Evolutionary conservation across 2,329 filamentous ascomycete species (phyloP), one percentile per base, ranked within the genome.

Genomic region (Cadophora sp.): DNA sequence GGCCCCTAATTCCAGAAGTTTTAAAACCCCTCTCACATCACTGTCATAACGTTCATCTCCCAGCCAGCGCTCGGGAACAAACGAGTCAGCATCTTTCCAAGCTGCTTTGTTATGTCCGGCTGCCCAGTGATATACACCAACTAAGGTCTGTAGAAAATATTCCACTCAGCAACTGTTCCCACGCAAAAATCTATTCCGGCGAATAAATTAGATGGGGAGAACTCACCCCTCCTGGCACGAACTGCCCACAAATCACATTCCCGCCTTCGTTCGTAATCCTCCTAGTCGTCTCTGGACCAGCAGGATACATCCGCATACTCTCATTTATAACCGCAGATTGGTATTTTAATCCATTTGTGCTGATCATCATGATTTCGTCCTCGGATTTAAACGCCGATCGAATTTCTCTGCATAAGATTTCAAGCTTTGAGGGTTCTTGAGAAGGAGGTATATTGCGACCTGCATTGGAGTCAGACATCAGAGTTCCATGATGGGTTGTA

Each of bases 11-110:
- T 55, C 24, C 50, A 63, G 13, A 53, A 20, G 43, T 47, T 47
- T 39, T 2, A 43, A 16, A 74, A 75, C 59, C 70, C 68, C 22
- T 61, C 55, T 24, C 14, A 30, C 18, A 47, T 67, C 68, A 47
- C 33, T 33, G 7, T 61, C 59, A 45, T 61, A 66, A 27, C 59
- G 47, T 18, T 60, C 18, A 16, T 66, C 64, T 47, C 62, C 65
- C 8, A 71, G 53, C 66, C 66, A 71, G 20, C 68, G 56, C 63
- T 70, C 68, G 6, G 70, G 70, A 22, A 70, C 47, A 48, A 70
- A 71, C 14, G 53, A 33, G 3, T 68, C 65, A 14, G 55, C 50
- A 30, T 59, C 33, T 24, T 55, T 56, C 41, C 58, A 67, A 13
- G 48, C 60, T 22, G 56, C 16, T n/a, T 27, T 50, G 47, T 64